Evolutionary conservation across 78 protist genomes (phyloP).

Genomic region (Chrysochromulina tobinii): DNA sequence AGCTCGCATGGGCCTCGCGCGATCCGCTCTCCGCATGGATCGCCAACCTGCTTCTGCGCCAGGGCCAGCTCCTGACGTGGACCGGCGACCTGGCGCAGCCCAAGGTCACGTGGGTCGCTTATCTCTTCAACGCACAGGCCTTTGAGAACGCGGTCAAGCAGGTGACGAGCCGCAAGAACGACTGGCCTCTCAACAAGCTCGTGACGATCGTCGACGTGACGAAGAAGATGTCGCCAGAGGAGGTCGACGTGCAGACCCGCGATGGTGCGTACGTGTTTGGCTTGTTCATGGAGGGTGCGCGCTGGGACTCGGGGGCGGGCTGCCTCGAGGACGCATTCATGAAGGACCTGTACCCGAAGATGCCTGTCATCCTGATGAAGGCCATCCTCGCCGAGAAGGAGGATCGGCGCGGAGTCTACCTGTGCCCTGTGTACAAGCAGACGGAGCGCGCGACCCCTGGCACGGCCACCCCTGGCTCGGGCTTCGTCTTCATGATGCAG

Average conservation of each 20-base stretch:
- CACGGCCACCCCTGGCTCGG: conserved; percentile 43
- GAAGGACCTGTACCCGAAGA: conserved; percentile 62
- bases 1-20: conserved; percentile 73
- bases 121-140: conserved; percentile 79
- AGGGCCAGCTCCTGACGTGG: conserved; percentile 58
- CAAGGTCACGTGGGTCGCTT: conserved; percentile 60
- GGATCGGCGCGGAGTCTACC: conserved; percentile 36
- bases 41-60: conserved; percentile 55
- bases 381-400: conserved; percentile 8
- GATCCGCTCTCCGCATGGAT: conserved; percentile 63
- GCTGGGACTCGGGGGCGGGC: conserved; percentile 66
- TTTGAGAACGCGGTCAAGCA: conserved; percentile 82
- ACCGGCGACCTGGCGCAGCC: conserved; percentile 60
- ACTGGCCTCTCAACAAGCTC: conserved; percentile 68
- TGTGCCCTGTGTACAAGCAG: conserved; percentile 80
- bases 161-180: conserved; percentile 71
- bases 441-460: conserved; percentile 23
- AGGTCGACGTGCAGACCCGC: conserved; percentile 46
- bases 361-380: conserved; percentile 67
- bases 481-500: conserved; percentile 63
- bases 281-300: conserved; percentile 76
- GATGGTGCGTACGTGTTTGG: conserved; percentile 85
- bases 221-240: conserved; percentile 56
- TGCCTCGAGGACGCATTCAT: conserved; percentile 58
- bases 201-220: conserved; percentile 67